Percentiles rank a stretch among this genome's conserved stretches.
Conservation (phyloP, 2,329 filamentous ascomycete species). For the Hypoxylon sp. region DNA sequence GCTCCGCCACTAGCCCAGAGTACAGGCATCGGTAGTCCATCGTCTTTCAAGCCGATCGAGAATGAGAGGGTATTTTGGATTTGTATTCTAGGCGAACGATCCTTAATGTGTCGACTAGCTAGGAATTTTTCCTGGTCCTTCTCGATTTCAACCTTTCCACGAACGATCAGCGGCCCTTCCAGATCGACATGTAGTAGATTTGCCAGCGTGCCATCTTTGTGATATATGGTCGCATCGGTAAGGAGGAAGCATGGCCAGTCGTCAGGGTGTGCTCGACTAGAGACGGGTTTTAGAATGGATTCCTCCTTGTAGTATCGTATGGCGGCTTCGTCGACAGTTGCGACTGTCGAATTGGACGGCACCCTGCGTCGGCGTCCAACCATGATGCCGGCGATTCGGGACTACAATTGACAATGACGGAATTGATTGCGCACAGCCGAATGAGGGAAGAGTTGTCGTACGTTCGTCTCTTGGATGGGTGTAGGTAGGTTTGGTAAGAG, state of each 20-base stretch:
- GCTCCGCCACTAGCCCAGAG: slow-evolving; percentile 76
- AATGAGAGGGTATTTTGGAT: slow-evolving; percentile 65
- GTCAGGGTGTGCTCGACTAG: slow-evolving; percentile 58
- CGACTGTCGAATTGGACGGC: slow-evolving; percentile 62
- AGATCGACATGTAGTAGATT: slow-evolving; percentile 74
- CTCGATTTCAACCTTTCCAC: slow-evolving; percentile 70
- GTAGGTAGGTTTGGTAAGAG: neutral
- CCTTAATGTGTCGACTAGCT: slow-evolving; percentile 52
- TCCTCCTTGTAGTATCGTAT: slow-evolving; percentile 55
- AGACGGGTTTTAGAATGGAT: slow-evolving; percentile 56
- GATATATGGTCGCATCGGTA: slow-evolving; percentile 71
- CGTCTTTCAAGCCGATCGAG: slow-evolving; percentile 67
- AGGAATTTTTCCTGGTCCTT: slow-evolving; percentile 58
- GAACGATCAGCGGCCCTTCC: slow-evolving; percentile 72
- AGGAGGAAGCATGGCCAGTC: slow-evolving; percentile 75
- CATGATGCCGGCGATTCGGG: slow-evolving; percentile 52
- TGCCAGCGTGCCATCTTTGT: slow-evolving; percentile 68
- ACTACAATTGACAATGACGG: slow-evolving; percentile 1
- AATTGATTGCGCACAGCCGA: slow-evolving; percentile 54
- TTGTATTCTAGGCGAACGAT: slow-evolving; percentile 62
- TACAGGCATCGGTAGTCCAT: slow-evolving; percentile 67
- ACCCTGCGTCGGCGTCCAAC: slow-evolving; percentile 57
- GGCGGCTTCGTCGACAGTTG: slow-evolving; percentile 58
- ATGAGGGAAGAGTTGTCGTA: slow-evolving; percentile 32
- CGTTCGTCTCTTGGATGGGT: neutral